phyloP scores from a whole-genome alignment of 129 eudicot genomes.

The Apium graveolens region DNA sequence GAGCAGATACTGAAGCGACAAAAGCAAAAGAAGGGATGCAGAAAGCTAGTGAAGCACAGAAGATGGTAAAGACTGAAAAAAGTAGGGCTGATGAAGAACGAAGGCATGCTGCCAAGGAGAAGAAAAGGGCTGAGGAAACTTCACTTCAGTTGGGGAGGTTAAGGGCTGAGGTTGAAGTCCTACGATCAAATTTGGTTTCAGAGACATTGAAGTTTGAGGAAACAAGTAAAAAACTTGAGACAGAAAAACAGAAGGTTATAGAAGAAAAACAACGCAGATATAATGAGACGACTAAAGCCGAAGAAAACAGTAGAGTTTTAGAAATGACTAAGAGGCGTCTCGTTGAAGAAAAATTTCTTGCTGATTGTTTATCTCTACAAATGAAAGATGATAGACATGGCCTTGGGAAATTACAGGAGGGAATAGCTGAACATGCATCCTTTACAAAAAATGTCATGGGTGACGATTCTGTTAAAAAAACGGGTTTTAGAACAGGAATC shows the following conservation, averaged over 20 bases:
- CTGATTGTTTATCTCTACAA: slow-evolving; percentile 38
- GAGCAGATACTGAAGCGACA: slow-evolving; percentile 35
- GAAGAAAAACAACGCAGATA: slow-evolving; percentile 49
- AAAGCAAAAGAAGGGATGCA: slow-evolving; percentile 37
- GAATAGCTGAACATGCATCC: slow-evolving; percentile 17
- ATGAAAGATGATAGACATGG: slow-evolving; percentile 34
- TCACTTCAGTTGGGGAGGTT: slow-evolving; percentile 38
- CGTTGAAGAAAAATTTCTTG: slow-evolving; percentile 47
- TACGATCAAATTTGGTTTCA: slow-evolving; percentile 26
- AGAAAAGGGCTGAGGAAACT: slow-evolving; percentile 37
- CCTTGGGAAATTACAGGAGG: slow-evolving; percentile 35
- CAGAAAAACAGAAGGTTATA: slow-evolving; percentile 33
- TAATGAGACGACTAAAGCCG: slow-evolving; percentile 25
- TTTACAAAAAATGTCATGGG: slow-evolving; percentile 11
- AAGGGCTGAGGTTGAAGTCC: slow-evolving; percentile 39
- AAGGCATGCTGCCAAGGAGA: slow-evolving; percentile 23
- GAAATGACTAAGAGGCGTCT: slow-evolving; percentile 43
- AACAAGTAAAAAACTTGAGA: slow-evolving; percentile 49
- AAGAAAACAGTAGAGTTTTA: slow-evolving; percentile 41
- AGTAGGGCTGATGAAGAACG: slow-evolving; percentile 28
- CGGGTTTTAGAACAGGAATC: slow-evolving; percentile 3
- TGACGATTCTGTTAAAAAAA: neutral
- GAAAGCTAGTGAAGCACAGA: slow-evolving; percentile 27
- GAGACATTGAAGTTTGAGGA: slow-evolving; percentile 41
- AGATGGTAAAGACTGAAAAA: slow-evolving; percentile 29